Conservation (phyloP, 2,329 filamentous ascomycete genomes). For the Nothophoma quercina region DNA sequence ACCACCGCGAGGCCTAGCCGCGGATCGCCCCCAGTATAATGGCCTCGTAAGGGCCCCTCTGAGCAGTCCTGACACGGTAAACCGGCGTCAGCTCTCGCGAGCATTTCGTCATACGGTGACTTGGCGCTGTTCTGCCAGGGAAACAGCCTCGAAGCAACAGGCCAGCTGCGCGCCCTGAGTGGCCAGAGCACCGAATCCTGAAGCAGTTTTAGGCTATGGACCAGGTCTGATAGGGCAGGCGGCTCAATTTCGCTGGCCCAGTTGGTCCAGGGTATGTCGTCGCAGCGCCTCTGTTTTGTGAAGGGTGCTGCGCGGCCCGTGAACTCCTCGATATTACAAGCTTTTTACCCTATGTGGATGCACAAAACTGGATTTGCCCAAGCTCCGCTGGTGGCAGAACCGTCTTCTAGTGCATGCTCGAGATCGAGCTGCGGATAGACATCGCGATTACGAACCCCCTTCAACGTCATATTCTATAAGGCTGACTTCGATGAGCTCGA, state of each 20-base stretch:
- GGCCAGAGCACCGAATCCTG: constrained; percentile 28
- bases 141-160: constrained; percentile 32
- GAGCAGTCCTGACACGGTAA: constrained; percentile 25
- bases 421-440: constrained; percentile 39
- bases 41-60: constrained; percentile 23
- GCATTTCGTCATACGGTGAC: constrained; percentile 42
- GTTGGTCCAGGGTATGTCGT: constrained; percentile 42
- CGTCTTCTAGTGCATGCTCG: constrained; percentile 32
- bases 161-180: constrained; percentile 25
- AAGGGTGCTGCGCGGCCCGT: constrained; percentile 40
- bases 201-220: constrained; percentile 21
- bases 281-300: constrained; percentile 31
- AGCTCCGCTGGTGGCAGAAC: constrained; percentile 33
- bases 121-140: constrained; percentile 41
- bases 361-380: constrained; percentile 41
- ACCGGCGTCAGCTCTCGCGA: constrained; percentile 30
- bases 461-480: constrained; percentile 45
- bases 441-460: constrained; percentile 38
- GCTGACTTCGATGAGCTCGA: constrained; percentile 25
- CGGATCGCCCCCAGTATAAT: constrained; percentile 13
- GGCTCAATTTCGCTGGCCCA: constrained; percentile 37
- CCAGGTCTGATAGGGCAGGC: constrained; percentile 36
- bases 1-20: constrained; percentile 24
- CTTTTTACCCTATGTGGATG: constrained; percentile 35
- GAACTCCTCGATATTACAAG: constrained; percentile 36